phyloP scores from a whole-genome alignment of 169 alveolate species.

The Plasmodium gallinaceum region DNA sequence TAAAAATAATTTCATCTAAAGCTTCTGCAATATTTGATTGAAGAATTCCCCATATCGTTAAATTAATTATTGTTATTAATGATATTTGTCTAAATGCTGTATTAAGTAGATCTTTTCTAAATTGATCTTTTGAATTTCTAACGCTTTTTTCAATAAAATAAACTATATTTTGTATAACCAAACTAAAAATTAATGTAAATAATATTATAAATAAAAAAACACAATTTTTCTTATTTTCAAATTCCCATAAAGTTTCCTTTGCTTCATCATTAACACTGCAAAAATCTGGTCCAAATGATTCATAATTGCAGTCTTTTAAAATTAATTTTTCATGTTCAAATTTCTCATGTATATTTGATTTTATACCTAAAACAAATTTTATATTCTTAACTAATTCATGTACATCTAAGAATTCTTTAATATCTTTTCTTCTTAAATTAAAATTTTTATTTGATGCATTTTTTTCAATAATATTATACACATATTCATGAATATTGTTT shows the following conservation, averaged over 20 bases:
- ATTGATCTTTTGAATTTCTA: slow-evolving; percentile 83
- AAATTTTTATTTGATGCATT: slow-evolving; percentile 13
- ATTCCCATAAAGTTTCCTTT: slow-evolving; percentile 73
- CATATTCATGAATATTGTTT: slow-evolving; percentile 27
- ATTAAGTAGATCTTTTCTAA: slow-evolving; percentile 85
- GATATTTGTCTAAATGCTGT: slow-evolving; percentile 88
- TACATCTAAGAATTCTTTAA: slow-evolving; percentile 63
- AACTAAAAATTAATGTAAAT: slow-evolving; percentile 79
- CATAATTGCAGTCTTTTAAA: slow-evolving; percentile 80
- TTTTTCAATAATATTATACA: slow-evolving; percentile 1
- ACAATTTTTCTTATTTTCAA: slow-evolving; percentile 77
- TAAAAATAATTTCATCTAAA: slow-evolving; percentile 83
- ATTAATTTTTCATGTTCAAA: slow-evolving; percentile 62
- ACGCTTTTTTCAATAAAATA: slow-evolving; percentile 80
- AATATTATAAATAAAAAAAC: slow-evolving; percentile 79
- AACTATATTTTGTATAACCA: slow-evolving; percentile 74
- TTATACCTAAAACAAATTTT: slow-evolving; percentile 64
- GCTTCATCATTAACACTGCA: slow-evolving; percentile 82
- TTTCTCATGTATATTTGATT: slow-evolving; percentile 76
- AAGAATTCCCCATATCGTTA: slow-evolving; percentile 86
- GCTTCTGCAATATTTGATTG: slow-evolving; percentile 87
- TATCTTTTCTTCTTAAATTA: slow-evolving; percentile 41
- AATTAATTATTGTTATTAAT: slow-evolving; percentile 85
- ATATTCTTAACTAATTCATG: slow-evolving; percentile 56
- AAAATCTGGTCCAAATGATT: slow-evolving; percentile 83